phyloP scores from a whole-genome alignment of 2,329 filamentous ascomycete genomes.

The Talaromyces albobiverticillius region DNA sequence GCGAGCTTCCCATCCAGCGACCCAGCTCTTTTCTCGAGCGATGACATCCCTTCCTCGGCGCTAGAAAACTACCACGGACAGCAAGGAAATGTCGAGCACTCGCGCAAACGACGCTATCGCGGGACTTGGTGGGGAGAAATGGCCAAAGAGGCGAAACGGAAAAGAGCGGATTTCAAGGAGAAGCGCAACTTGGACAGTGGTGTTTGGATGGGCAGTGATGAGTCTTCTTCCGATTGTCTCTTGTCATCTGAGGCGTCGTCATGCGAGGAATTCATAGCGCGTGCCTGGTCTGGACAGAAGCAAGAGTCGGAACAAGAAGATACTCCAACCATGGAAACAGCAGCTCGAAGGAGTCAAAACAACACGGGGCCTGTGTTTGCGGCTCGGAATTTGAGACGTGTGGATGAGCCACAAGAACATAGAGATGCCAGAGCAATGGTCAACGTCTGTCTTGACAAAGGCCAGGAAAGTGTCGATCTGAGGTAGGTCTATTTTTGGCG shows the following conservation, averaged over 20 bases:
- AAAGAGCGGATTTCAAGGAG: slow-evolving; percentile 42
- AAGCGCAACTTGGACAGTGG: slow-evolving; percentile 46
- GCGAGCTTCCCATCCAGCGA: slow-evolving; percentile 43
- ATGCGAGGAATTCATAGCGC: slow-evolving; percentile 32
- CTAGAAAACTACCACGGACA: slow-evolving; percentile 40
- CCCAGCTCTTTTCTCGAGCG: slow-evolving; percentile 47
- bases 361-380: slow-evolving; percentile 12
- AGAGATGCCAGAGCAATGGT: slow-evolving; percentile 35
- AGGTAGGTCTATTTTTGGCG: slow-evolving; percentile 31
- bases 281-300: not conserved
- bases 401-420: slow-evolving; percentile 35
- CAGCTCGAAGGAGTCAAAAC: not conserved
- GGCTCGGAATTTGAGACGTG: slow-evolving; percentile 18
- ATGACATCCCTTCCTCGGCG: slow-evolving; percentile 44
- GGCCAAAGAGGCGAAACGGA: slow-evolving; percentile 34
- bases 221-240: slow-evolving; percentile 32
- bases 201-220: slow-evolving; percentile 49
- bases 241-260: slow-evolving; percentile 31
- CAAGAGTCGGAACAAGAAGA: slow-evolving; percentile 12
- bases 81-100: not conserved
- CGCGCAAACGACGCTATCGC: slow-evolving; percentile 38
- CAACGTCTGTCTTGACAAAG: slow-evolving; percentile 41
- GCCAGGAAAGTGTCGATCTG: slow-evolving; percentile 44
- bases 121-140: slow-evolving; percentile 47
- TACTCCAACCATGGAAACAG: not conserved